Evolutionary conservation across 1,284 basidiomycete genomes (phyloP), one percentile per base, ranked within the genome.

Genomic region (Microbotryomycetes sp.): DNA sequence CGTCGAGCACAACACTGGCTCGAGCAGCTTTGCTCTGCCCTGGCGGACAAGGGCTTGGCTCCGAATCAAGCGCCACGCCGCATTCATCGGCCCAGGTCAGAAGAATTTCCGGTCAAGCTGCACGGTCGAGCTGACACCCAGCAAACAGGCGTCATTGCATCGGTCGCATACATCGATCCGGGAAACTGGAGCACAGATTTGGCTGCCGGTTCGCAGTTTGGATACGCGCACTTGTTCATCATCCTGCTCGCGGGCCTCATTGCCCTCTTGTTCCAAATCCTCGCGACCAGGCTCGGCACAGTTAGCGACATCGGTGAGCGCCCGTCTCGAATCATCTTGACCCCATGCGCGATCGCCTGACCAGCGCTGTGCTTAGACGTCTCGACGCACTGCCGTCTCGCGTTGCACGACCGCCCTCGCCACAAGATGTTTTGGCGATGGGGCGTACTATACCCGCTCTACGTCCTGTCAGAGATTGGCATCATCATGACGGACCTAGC

Each of bases 201-300:
- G 18, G 50, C 56, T 4, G 69, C 69, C 2, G 70, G 65, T 13
- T 71, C 72, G 16, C 65, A 73, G 29, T 73, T 69, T 51, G 91
- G 91, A 0, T 94, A 92, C 78, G 83, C 85, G 67, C 81, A 94
- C 30, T 81, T 96, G 45, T 92, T 93, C 72, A 81, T 94, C 53
- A 85, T 96, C 13, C 80, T 96, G 2, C 73, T 94, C 18, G 82
- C 91, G 0, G 89, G 89, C 21, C 70, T 92, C n/a, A 85, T 90
- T 58, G 91, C 89, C 11, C 83, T 87, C 2, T 81, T 87, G 59
- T 79, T 90, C 55, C 77, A 78, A 63, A 73, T 77, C 45, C 73
- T 79, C 27, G 73, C 79, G 0, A 77, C 79, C 21, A 73, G 81
- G 31, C 71, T 83, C 4, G 82, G 82, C 4, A 77, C 79, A 46